Evolutionary conservation across 306 rosid species (phyloP).

Genomic region (Arachis stenosperma): DNA sequence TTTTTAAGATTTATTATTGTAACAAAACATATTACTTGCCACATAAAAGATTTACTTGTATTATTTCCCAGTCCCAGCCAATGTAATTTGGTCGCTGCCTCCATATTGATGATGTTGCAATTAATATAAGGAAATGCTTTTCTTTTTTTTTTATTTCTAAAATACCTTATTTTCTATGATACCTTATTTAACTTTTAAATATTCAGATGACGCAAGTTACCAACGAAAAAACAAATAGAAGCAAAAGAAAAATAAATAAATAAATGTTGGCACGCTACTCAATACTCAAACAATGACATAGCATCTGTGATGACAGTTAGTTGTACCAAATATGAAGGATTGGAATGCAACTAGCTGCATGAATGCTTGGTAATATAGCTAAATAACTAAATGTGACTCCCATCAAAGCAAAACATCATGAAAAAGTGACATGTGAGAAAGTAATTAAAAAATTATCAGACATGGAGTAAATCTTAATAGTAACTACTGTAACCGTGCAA

Average conservation of each 20-base stretch:
- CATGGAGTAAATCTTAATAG: neutral
- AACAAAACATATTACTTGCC: neutral
- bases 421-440: neutral
- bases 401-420: neutral
- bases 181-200: no score
- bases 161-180: no score
- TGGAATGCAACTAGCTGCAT: neutral
- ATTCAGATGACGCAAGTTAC: no score
- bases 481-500: neutral
- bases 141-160: no score
- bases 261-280: slow-evolving; percentile 2
- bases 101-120: neutral
- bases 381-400: neutral
- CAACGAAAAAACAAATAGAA: no score
- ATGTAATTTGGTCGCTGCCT: neutral
- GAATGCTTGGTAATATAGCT: no score
- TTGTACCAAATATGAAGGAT: neutral
- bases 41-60: neutral
- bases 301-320: neutral
- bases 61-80: neutral
- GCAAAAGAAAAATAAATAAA: neutral
- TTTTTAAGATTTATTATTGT: no score
- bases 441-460: neutral
- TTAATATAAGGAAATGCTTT: no score
- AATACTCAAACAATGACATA: slow-evolving; percentile 12